Evolutionary conservation across 371 early-diverging fungal species (phyloP).

Genomic region (Apophysomyces ossiformis): DNA sequence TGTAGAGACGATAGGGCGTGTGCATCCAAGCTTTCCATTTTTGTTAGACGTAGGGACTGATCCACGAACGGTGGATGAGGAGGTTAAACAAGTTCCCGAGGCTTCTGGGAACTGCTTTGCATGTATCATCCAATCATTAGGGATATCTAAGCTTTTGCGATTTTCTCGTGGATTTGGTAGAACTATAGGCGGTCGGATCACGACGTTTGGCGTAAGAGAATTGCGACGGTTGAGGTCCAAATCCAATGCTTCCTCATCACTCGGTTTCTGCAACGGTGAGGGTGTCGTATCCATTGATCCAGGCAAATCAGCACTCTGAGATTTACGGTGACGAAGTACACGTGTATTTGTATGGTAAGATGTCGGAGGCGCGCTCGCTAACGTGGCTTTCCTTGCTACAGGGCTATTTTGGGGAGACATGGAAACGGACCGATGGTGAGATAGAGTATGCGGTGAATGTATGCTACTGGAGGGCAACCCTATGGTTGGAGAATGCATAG

Average conservation of each 20-base stretch:
- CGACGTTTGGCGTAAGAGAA: conserved; percentile 33
- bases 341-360: conserved; percentile 13
- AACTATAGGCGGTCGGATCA: conserved; percentile 43
- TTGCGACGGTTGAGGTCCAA: conserved; percentile 29
- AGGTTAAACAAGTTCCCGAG: neutral
- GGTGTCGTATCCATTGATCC: conserved; percentile 13
- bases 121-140: conserved; percentile 40
- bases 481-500: conserved; percentile 16
- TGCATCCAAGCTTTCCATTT: conserved; percentile 24
- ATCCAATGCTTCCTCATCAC: neutral
- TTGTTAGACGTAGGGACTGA: conserved; percentile 11
- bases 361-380: conserved; percentile 9
- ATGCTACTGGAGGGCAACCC: neutral
- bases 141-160: conserved; percentile 42
- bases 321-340: conserved; percentile 43
- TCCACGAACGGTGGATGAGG: conserved; percentile 15
- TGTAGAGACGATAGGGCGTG: conserved; percentile 46
- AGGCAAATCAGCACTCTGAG: conserved; percentile 49
- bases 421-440: conserved; percentile 25
- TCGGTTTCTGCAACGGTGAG: neutral
- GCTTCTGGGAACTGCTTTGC: conserved; percentile 10
- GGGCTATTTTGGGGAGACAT: conserved; percentile 19
- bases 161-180: conserved; percentile 33
- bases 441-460: conserved; percentile 5
- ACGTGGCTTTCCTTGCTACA: neutral